phyloP scores from a whole-genome alignment of 495 filamentous ascomycete species.

The Elaphomyces granulatus region DNA sequence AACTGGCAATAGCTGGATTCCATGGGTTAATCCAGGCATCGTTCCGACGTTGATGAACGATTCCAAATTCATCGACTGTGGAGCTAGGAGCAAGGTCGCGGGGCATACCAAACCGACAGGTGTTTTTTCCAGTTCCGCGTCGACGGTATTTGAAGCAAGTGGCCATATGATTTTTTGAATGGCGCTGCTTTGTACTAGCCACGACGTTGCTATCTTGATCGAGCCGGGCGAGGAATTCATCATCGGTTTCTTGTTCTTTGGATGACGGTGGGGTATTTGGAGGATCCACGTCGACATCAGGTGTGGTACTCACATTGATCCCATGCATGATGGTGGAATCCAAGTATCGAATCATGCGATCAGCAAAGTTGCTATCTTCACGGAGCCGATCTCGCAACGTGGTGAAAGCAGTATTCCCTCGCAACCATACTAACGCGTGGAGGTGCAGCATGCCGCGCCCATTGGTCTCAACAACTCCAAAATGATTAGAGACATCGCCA shows the following conservation, averaged over 20 bases:
- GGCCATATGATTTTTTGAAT: conserved; percentile 5
- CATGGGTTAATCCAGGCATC: conserved; percentile 9
- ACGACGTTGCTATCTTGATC: conserved; percentile 3
- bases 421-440: conserved; percentile 5
- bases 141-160: conserved; percentile 10
- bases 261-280: conserved; percentile 2
- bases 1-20: conserved; percentile 8
- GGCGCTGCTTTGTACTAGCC: conserved; percentile 3
- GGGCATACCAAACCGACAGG: conserved; percentile 11
- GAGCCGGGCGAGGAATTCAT: not conserved
- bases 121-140: not conserved
- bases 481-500: conserved; percentile 10
- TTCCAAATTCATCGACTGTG: conserved; percentile 3
- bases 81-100: not conserved
- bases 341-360: conserved; percentile 6
- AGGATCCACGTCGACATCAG: not conserved
- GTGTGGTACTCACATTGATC: conserved; percentile 1
- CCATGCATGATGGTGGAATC: conserved; percentile 5
- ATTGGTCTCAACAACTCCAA: conserved; percentile 11
- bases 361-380: conserved; percentile 3
- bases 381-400: conserved; percentile 4
- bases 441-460: conserved; percentile 12
- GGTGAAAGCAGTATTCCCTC: conserved; percentile 7
- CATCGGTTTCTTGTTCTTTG: not conserved
- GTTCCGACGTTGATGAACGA: conserved; percentile 6